Evolutionary conservation across 1,139 yeast species (phyloP).

Genomic region (Geotrichum phurueaensis): DNA sequence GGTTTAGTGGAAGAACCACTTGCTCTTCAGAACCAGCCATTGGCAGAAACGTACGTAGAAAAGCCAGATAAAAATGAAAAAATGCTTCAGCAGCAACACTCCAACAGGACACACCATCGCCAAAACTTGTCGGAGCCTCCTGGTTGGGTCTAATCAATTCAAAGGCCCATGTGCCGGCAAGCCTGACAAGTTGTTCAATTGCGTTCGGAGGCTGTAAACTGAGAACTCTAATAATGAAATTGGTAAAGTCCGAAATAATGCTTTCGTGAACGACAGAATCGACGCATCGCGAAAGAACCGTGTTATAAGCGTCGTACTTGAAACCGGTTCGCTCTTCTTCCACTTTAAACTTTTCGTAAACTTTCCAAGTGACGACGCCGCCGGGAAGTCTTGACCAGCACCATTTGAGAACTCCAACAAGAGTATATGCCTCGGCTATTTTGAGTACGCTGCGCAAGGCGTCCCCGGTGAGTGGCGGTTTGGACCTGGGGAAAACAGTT

Average conservation of each 20-base stretch:
- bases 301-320: conserved; percentile 58
- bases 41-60: conserved; percentile 59
- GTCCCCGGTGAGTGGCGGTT: conserved; percentile 29
- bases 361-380: conserved; percentile 82
- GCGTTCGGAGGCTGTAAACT: conserved; percentile 74
- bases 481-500: conserved; percentile 25
- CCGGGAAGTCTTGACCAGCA: conserved; percentile 78
- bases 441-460: conserved; percentile 29
- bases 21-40: not conserved
- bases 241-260: conserved; percentile 80
- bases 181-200: conserved; percentile 67
- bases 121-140: conserved; percentile 40
- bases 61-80: conserved; percentile 70
- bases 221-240: conserved; percentile 68
- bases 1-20: not conserved
- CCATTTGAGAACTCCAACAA: conserved; percentile 69
- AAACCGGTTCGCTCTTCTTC: conserved; percentile 53
- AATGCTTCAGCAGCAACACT: conserved; percentile 61
- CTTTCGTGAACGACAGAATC: conserved; percentile 84
- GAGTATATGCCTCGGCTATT: conserved; percentile 39
- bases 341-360: conserved; percentile 62
- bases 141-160: conserved; percentile 36
- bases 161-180: conserved; percentile 90
- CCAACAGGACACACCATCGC: conserved; percentile 73
- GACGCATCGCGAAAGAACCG: conserved; percentile 77